phyloP scores from a whole-genome alignment of 805 yeast species.

The Monosporozyma unispora region DNA sequence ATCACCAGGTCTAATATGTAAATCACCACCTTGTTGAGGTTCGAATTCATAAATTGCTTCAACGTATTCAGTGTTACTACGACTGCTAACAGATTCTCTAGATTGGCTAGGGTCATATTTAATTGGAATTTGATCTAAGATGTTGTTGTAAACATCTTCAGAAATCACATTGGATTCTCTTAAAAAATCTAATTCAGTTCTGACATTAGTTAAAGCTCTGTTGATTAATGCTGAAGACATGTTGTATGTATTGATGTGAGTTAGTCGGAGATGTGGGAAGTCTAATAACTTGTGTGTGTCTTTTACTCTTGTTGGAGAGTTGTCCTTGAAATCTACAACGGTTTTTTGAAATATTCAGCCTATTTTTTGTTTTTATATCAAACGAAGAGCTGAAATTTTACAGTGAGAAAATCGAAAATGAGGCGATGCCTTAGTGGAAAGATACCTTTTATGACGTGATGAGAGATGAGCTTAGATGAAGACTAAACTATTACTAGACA shows the following conservation, averaged over 20 bases:
- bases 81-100: slow-evolving; percentile 3
- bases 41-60: slow-evolving; percentile 69
- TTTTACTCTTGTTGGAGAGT: not conserved
- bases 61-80: slow-evolving; percentile 31
- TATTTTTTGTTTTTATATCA: not conserved
- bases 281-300: too few relatives aligned
- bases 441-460: not conserved
- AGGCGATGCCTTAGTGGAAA: not conserved
- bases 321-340: not conserved
- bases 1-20: slow-evolving; percentile 57
- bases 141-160: slow-evolving; percentile 42
- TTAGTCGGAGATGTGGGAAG: too few relatives aligned
- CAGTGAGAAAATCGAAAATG: not conserved
- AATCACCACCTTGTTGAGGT: slow-evolving; percentile 70
- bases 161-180: slow-evolving; percentile 66
- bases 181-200: slow-evolving; percentile 72
- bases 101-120: slow-evolving; percentile 36
- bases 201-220: slow-evolving; percentile 69
- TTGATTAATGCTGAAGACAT: slow-evolving; percentile 55
- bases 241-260: not conserved
- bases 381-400: not conserved
- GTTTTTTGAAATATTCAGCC: not conserved
- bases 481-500: too few relatives aligned
- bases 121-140: slow-evolving; percentile 46
- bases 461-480: too few relatives aligned